Evolutionary conservation across 192 early-diverging fungal genomes (phyloP).

Genomic region (Coemansia sp.): DNA sequence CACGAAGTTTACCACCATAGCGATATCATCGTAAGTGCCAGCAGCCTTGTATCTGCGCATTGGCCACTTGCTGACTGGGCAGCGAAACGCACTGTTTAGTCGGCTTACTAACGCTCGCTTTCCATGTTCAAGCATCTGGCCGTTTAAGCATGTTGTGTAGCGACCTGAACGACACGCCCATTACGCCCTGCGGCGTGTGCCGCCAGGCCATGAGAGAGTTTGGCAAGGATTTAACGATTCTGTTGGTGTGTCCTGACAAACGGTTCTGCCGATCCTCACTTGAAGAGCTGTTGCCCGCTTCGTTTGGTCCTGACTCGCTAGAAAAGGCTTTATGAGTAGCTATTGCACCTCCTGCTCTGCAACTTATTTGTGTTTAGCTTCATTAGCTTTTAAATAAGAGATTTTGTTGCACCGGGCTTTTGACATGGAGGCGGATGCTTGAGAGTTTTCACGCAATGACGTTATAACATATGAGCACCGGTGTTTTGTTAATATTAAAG

Average conservation of each 20-base stretch:
- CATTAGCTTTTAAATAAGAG: neutral
- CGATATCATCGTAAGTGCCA: slow-evolving; percentile 64
- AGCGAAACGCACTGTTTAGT: neutral
- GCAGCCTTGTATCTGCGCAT: too few relatives aligned
- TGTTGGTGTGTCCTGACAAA: slow-evolving; percentile 56
- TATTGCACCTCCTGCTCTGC: neutral
- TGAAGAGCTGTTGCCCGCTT: slow-evolving; percentile 59
- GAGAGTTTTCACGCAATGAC: too few relatives aligned
- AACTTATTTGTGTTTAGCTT: neutral
- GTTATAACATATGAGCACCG: too few relatives aligned
- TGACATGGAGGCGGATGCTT: too few relatives aligned
- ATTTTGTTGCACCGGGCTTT: too few relatives aligned
- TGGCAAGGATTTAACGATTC: slow-evolving; percentile 60
- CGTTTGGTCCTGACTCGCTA: slow-evolving; percentile 67
- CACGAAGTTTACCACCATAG: slow-evolving; percentile 67
- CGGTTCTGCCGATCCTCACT: slow-evolving; percentile 51
- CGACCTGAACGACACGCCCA: slow-evolving; percentile 47
- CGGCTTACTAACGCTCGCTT: neutral
- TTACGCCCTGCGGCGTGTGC: slow-evolving; percentile 65
- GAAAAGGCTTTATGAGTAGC: slow-evolving; percentile 4
- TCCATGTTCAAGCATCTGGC: neutral
- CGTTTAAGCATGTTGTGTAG: slow-evolving; percentile 2
- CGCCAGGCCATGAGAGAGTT: slow-evolving; percentile 81
- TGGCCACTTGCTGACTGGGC: neutral
- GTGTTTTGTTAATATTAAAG: too few relatives aligned